Conservation (phyloP, 2,329 filamentous ascomycete genomes). For the Ophiobolus disseminans region DNA sequence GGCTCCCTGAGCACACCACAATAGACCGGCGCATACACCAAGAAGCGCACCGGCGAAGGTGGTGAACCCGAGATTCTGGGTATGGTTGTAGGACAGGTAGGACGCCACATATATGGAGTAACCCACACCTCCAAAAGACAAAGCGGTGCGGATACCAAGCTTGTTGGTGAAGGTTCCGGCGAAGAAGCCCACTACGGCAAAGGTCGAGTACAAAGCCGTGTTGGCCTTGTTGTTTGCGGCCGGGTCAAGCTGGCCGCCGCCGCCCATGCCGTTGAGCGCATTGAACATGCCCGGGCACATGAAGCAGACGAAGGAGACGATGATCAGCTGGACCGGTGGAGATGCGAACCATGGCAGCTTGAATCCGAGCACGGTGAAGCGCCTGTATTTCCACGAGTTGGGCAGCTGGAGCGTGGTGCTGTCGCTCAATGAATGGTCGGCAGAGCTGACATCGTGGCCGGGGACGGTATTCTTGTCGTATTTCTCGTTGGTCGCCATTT, state of each 20-base stretch:
- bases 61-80: constrained; percentile 70
- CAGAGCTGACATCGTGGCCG: constrained; percentile 34
- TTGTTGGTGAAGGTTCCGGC: constrained; percentile 78
- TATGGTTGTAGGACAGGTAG: constrained; percentile 76
- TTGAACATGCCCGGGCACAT: constrained; percentile 64
- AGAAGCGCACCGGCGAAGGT: constrained; percentile 79
- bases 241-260: constrained; percentile 56
- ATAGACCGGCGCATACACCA: constrained; percentile 77
- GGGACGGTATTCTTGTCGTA: constrained; percentile 16
- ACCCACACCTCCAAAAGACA: constrained; percentile 76
- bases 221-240: constrained; percentile 71
- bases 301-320: constrained; percentile 62
- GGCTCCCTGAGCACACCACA: constrained; percentile 83
- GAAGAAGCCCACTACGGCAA: constrained; percentile 70
- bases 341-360: constrained; percentile 59
- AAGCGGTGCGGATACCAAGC: constrained; percentile 71
- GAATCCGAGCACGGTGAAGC: constrained; percentile 49
- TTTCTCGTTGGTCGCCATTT: constrained; percentile 40
- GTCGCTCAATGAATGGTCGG: constrained; percentile 43
- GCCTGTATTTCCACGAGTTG: constrained; percentile 58
- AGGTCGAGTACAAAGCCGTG: constrained; percentile 75
- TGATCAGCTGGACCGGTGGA: constrained; percentile 56
- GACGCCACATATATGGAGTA: constrained; percentile 77
- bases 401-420: constrained; percentile 46
- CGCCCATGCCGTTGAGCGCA: constrained; percentile 59